Evolutionary conservation across 192 early-diverging fungal species (phyloP).

Genomic region (Gigaspora rosea): DNA sequence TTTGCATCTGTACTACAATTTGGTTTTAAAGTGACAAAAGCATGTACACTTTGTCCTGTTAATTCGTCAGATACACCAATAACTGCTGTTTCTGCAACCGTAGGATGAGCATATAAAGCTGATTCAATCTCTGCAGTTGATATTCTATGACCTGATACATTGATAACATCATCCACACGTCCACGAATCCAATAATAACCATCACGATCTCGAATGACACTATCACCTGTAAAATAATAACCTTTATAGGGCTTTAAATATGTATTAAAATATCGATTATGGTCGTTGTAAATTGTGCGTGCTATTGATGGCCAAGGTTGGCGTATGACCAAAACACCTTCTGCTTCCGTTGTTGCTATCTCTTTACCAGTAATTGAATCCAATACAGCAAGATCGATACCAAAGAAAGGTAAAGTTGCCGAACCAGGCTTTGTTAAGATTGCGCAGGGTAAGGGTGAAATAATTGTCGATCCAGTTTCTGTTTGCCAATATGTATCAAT

Average conservation of each 20-base stretch:
- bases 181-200: conserved; percentile 97
- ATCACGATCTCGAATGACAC: conserved; percentile 86
- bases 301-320: conserved; percentile 91
- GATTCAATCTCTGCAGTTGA: conserved; percentile 74
- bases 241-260: conserved; percentile 90
- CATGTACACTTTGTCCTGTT: conserved; percentile 88
- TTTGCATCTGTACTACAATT: conserved; percentile 40
- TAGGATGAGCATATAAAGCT: conserved; percentile 63
- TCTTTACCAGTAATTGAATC: conserved; percentile 85
- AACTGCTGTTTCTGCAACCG: conserved; percentile 53
- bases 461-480: conserved; percentile 89
- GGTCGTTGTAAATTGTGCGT: conserved; percentile 87
- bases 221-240: conserved; percentile 94
- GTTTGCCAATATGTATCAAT: conserved; percentile 97
- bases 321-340: conserved; percentile 88
- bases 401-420: conserved; percentile 97
- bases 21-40: conserved; percentile 81
- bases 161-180: conserved; percentile 61
- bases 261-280: conserved; percentile 89
- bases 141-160: conserved; percentile 59
- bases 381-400: conserved; percentile 84
- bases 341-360: conserved; percentile 82
- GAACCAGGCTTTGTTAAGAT: conserved; percentile 91
- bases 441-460: conserved; percentile 88
- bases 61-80: conserved; percentile 64